Base-by-base conservation (phyloP, 2,329 filamentous ascomycete genomes). In the Nothophaeocryptopus gaeumannii region DNA sequence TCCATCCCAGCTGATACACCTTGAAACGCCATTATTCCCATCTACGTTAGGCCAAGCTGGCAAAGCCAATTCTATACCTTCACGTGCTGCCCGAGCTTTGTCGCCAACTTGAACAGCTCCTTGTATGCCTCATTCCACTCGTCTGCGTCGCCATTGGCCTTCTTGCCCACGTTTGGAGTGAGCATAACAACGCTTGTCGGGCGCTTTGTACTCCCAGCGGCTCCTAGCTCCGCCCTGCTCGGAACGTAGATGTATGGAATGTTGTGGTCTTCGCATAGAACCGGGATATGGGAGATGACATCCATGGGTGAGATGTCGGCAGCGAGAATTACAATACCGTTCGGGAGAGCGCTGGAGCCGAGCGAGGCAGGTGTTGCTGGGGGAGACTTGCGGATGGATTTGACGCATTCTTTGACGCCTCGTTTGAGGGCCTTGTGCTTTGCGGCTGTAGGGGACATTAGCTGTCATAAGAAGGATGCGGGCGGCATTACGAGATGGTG, bases 251-350 rank as follows among this genome's bases (percentile, higher is more conserved):
- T 83, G 76, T 97, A 99, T 31, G 93, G 93, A 53, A 96, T 89
- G 73, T 88, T 89, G 80, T 96, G 91, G 75, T 97, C 92, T 77
- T 99, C 93, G 80, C 93, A 97, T 51, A 97, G 85, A 50, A 99
- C 88, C 64, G 93, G 93, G 60, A 99, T 88, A 76, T 99, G 93
- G 53, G 89, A 93, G 76, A 99, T 96, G 70, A 99, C 93, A 73
- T 99, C 93, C 85, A 93, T 92, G 59, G 93, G 93, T 45, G 89
- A 96, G 77, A 99, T 97, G 74, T 99, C 93, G 63, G 89, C 93
- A 32, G 93, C 93, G 62, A 99, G 89, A 70, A 99, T 79, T 64
- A 96, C 89, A 60, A 99, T 80, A 56, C 77, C 80, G 60, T 84
- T 80, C 38, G 88, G 84, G 2, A 63, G 57, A 10, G 52, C 51